Conservation (phyloP, 2,329 filamentous ascomycete genomes). For the Ophiocordyceps sinensis region DNA sequence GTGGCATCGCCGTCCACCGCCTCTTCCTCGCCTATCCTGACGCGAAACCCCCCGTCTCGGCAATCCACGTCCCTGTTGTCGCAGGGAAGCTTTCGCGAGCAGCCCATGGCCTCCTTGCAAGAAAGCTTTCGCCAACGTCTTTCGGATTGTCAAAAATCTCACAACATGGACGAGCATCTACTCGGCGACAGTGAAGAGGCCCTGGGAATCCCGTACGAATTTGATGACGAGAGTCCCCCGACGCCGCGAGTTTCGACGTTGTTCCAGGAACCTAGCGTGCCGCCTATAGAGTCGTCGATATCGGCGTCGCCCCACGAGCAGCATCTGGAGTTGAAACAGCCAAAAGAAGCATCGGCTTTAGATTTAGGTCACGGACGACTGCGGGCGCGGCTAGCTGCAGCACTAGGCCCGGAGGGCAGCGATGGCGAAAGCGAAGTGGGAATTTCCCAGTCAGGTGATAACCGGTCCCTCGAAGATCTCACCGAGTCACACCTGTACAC, state of each 20-base stretch:
- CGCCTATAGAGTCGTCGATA: constrained; percentile 1
- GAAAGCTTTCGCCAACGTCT: constrained; percentile 12
- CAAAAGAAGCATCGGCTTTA: background rate
- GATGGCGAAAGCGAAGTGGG: background rate
- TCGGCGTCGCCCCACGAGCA: constrained; percentile 3
- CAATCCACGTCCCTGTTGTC: constrained; percentile 15
- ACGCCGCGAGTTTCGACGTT: constrained; percentile 41
- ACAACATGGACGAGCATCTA: constrained; percentile 10
- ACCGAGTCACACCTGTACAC: constrained; percentile 56
- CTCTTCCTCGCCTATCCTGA: constrained; percentile 42
- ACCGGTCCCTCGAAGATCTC: constrained; percentile 30
- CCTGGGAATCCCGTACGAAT: constrained; percentile 40
- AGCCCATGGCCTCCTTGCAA: constrained; percentile 11
- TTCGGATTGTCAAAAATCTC: constrained; percentile 6
- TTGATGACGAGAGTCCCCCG: constrained; percentile 24
- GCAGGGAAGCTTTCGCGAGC: constrained; percentile 11
- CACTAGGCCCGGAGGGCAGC: background rate
- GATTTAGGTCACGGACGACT: background rate
- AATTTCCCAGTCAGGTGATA: background rate
- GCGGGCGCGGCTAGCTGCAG: background rate
- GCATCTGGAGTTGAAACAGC: background rate
- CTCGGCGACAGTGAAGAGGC: constrained; percentile 39
- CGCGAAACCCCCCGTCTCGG: constrained; percentile 19
- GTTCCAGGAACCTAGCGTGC: constrained; percentile 18
- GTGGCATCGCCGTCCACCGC: constrained; percentile 25